A percentile compares a stretch with the other conserved stretches of the same genome.
Conservation (phyloP, 2,329 filamentous ascomycete genomes). For the Fusarium globosum region DNA sequence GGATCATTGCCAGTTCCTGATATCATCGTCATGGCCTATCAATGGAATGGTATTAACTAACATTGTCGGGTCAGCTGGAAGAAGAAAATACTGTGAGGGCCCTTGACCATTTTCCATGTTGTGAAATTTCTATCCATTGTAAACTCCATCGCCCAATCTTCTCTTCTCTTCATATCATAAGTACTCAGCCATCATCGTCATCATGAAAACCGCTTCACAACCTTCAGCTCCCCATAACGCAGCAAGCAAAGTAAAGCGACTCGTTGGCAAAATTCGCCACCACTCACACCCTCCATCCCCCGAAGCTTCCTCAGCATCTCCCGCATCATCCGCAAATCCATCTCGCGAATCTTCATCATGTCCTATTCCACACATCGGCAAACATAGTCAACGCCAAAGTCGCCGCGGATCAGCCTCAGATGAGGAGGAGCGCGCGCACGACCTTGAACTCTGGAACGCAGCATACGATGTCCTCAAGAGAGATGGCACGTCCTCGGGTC, state of each 20-base stretch:
- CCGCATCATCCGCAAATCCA: constrained; percentile 21
- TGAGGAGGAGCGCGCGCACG: constrained; percentile 34
- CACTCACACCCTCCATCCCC: constrained; percentile 26
- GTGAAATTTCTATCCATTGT: neutral
- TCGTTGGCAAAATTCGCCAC: constrained; percentile 40
- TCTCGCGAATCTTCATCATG: constrained; percentile 33
- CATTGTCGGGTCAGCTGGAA: constrained; percentile 10
- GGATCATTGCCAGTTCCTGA: constrained; percentile 19
- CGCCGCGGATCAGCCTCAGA: constrained; percentile 22
- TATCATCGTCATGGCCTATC: constrained; percentile 35
- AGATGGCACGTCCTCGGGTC: constrained; percentile 43
- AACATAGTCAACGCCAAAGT: constrained; percentile 22
- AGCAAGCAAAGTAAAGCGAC: constrained; percentile 35
- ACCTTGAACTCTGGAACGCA: constrained; percentile 49
- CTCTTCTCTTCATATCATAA: neutral
- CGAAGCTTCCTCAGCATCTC: constrained; percentile 17
- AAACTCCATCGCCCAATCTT: neutral
- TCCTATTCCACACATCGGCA: constrained; percentile 20
- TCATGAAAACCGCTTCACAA: constrained; percentile 32
- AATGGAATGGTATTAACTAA: constrained; percentile 15
- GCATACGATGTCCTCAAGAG: constrained; percentile 50
- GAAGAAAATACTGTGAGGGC: neutral
- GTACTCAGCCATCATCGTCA: neutral
- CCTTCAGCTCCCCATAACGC: constrained; percentile 20
- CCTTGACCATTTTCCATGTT: neutral